phyloP scores from a whole-genome alignment of 352 stramenopile genomes.

The Blastocystis hominis region DNA sequence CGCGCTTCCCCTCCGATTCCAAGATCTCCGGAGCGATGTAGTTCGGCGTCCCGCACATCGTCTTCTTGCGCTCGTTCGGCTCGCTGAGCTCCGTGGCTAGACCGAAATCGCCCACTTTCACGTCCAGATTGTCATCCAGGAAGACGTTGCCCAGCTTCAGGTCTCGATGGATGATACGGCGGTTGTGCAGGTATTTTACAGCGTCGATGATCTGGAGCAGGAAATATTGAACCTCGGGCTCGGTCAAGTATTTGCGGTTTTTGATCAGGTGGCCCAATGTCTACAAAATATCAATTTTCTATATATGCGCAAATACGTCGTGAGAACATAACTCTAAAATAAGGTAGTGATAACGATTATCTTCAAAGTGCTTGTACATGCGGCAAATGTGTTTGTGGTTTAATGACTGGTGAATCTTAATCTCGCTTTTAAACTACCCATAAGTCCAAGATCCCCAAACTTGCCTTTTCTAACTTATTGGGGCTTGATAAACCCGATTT shows the following conservation, averaged over 20 bases:
- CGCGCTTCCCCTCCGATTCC: conserved; percentile 63
- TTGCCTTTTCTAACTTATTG: conserved; percentile 38
- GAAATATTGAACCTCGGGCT: conserved; percentile 60
- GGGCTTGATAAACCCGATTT: conserved; percentile 18
- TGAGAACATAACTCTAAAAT: conserved; percentile 79
- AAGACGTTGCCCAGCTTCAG: conserved; percentile 68
- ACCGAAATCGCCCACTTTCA: conserved; percentile 63
- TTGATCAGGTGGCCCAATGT: conserved; percentile 67
- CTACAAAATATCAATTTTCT: conserved; percentile 70
- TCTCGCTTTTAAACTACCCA: conserved; percentile 60
- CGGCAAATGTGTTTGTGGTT: conserved; percentile 87
- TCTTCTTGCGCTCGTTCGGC: conserved; percentile 75
- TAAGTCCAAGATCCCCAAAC: not conserved
- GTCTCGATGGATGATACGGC: conserved; percentile 81
- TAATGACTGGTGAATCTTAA: conserved; percentile 65
- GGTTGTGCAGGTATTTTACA: conserved; percentile 82
- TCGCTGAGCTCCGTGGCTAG: conserved; percentile 60
- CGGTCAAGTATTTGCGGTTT: conserved; percentile 59
- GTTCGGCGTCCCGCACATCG: conserved; percentile 81
- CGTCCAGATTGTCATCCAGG: conserved; percentile 68
- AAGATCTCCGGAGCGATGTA: conserved; percentile 86
- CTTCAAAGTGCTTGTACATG: conserved; percentile 84
- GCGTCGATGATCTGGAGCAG: conserved; percentile 69
- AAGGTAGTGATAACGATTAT: conserved; percentile 75
- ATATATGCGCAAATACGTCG: conserved; percentile 74